These are phyloP conservation scores for Dictyophora rubrovolvata DNA, from an alignment of 768 basidiomycete genomes.

Conservation along the genomic window DNA sequence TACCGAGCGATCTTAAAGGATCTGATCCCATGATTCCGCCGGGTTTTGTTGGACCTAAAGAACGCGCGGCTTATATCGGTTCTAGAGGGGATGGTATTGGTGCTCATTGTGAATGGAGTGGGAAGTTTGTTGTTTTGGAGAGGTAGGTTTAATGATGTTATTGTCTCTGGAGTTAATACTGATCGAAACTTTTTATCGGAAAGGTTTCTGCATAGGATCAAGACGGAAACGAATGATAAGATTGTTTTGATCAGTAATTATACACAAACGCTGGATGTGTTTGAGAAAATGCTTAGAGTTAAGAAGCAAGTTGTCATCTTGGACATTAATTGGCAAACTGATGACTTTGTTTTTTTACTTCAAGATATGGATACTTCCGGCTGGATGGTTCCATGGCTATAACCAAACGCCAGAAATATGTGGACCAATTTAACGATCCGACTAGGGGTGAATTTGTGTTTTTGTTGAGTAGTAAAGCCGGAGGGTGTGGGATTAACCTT, in stretches of 20 bases:
- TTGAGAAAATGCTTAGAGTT: slow-evolving; percentile 76
- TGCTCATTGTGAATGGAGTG: slow-evolving; percentile 75
- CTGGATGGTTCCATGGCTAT: slow-evolving; percentile 94
- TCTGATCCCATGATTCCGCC: slow-evolving; percentile 75
- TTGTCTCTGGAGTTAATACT: neutral
- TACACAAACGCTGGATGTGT: slow-evolving; percentile 88
- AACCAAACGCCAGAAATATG: slow-evolving; percentile 86
- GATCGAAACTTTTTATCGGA: neutral
- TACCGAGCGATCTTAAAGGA: slow-evolving; percentile 77
- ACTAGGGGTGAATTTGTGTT: slow-evolving; percentile 91
- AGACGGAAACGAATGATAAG: slow-evolving; percentile 79
- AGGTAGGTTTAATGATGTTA: slow-evolving; percentile 36
- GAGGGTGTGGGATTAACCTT: slow-evolving; percentile 93
- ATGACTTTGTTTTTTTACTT: slow-evolving; percentile 7
- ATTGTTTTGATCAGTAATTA: slow-evolving; percentile 96
- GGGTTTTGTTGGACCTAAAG: slow-evolving; percentile 55
- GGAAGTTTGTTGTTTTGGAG: slow-evolving; percentile 90
- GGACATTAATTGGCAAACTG: neutral
- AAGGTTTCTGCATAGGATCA: slow-evolving; percentile 80
- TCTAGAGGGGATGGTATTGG: slow-evolving; percentile 9
- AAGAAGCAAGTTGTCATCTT: slow-evolving; percentile 52
- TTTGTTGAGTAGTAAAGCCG: slow-evolving; percentile 88
- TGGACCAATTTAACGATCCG: slow-evolving; percentile 93
- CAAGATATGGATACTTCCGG: slow-evolving; percentile 80
- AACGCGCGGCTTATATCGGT: slow-evolving; percentile 18